Percentiles rank a stretch among this genome's conserved stretches.
Conservation (phyloP, 208 protist species). For the Leishmania mexicana region DNA sequence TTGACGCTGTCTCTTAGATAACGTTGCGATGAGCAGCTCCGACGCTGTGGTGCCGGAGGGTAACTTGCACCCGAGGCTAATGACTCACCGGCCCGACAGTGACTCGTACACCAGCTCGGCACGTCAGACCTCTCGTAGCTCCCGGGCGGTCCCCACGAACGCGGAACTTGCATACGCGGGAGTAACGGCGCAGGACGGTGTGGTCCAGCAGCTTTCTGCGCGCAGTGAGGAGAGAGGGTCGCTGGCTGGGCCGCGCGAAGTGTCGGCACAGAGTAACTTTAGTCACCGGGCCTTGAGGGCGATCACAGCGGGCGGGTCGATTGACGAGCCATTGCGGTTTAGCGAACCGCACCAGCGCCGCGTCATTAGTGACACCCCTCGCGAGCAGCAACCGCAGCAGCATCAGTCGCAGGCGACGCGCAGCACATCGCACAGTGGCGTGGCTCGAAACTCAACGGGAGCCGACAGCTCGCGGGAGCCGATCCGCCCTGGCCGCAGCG, state of each 20-base stretch:
- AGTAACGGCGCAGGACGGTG: conserved; percentile 36
- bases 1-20: neutral
- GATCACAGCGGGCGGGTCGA: neutral
- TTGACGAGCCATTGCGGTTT: conserved; percentile 12
- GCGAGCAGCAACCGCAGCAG: neutral
- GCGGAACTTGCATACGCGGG: conserved; percentile 25
- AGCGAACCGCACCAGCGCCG: conserved; percentile 12
- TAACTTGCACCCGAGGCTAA: conserved; percentile 60
- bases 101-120: conserved; percentile 15
- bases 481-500: conserved; percentile 8
- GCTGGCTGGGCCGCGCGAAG: conserved; percentile 36
- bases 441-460: neutral
- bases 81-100: conserved; percentile 39
- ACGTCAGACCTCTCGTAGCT: conserved; percentile 11
- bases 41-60: neutral
- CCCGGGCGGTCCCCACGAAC: conserved; percentile 9
- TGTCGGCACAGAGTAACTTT: conserved; percentile 11
- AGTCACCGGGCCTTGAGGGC: conserved; percentile 4
- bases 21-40: conserved; percentile 17
- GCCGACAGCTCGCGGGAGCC: conserved; percentile 10
- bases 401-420: conserved; percentile 4
- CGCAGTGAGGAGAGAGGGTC: conserved; percentile 30
- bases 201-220: conserved; percentile 47
- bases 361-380: conserved; percentile 2
- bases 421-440: conserved; percentile 1